Percentiles rank a stretch among this genome's conserved stretches.
phyloP scores from a whole-genome alignment of 1,284 basidiomycete species.

The Moniliella sp. region DNA sequence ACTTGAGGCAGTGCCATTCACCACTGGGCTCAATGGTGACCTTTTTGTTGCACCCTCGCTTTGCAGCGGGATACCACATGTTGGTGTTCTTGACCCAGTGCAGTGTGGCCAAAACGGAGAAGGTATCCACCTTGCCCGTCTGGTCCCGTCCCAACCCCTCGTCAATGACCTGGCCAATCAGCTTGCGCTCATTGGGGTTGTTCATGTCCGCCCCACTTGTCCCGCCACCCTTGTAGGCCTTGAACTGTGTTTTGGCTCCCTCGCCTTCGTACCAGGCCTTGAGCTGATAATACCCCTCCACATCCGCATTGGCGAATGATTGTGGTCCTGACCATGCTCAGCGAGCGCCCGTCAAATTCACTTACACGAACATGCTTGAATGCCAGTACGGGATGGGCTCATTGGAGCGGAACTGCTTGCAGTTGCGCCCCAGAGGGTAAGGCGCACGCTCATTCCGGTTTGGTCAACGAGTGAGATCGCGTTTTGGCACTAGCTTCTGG shows the following conservation, averaged over 20 bases:
- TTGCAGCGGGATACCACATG: constrained; percentile 70
- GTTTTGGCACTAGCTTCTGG: constrained; percentile 27
- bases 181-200: constrained; percentile 37
- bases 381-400: constrained; percentile 39
- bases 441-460: constrained; percentile 53
- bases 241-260: constrained; percentile 13
- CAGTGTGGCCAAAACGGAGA: constrained; percentile 59
- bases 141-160: constrained; percentile 47
- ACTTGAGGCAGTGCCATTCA: constrained; percentile 79
- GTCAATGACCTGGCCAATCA: constrained; percentile 61
- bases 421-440: constrained; percentile 89
- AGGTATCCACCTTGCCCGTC: constrained; percentile 60
- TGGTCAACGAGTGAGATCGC: constrained; percentile 54
- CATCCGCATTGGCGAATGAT: constrained; percentile 55
- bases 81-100: constrained; percentile 73
- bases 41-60: constrained; percentile 72
- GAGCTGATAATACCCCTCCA: constrained; percentile 59
- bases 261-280: constrained; percentile 56
- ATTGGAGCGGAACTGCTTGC: constrained; percentile 51
- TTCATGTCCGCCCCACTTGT: constrained; percentile 16
- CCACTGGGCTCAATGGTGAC: constrained; percentile 47
- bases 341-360: constrained; percentile 59
- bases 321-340: constrained; percentile 46
- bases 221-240: constrained; percentile 35
- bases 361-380: constrained; percentile 88